Evolutionary conservation across 2,329 filamentous ascomycete species (phyloP).

Genomic region (Exophiala sp.): DNA sequence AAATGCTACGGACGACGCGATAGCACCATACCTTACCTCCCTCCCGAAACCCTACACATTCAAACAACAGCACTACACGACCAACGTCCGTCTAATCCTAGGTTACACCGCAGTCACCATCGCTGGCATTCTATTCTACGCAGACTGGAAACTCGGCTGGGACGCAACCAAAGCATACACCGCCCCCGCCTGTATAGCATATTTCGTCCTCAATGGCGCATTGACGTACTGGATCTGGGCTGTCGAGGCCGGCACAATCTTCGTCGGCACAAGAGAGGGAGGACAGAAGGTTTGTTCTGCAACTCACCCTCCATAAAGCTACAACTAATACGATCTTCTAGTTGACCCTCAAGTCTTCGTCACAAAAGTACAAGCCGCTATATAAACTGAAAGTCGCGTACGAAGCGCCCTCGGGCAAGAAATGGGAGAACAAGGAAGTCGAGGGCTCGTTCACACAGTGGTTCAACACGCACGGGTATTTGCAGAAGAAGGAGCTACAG

Average conservation of each 20-base stretch:
- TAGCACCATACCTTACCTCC: slow-evolving; percentile 87
- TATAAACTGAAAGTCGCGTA: slow-evolving; percentile 69
- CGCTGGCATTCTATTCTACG: slow-evolving; percentile 78
- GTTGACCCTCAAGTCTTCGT: slow-evolving; percentile 69
- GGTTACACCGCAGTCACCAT: slow-evolving; percentile 80
- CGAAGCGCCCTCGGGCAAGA: slow-evolving; percentile 38
- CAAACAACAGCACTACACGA: slow-evolving; percentile 72
- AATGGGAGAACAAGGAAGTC: slow-evolving; percentile 47
- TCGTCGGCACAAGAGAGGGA: slow-evolving; percentile 69
- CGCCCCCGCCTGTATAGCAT: slow-evolving; percentile 70
- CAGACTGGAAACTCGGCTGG: slow-evolving; percentile 90
- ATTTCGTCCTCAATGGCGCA: slow-evolving; percentile 72
- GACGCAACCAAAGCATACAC: slow-evolving; percentile 80
- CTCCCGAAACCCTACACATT: slow-evolving; percentile 64
- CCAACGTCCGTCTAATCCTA: slow-evolving; percentile 76
- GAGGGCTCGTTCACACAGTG: slow-evolving; percentile 58
- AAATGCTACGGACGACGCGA: slow-evolving; percentile 91
- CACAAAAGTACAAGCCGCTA: slow-evolving; percentile 74
- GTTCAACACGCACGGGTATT: slow-evolving; percentile 57
- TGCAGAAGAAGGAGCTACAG: slow-evolving; percentile 60
- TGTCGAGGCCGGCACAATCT: slow-evolving; percentile 78
- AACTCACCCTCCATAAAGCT: background rate
- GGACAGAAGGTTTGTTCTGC: slow-evolving; percentile 55
- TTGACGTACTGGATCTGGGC: slow-evolving; percentile 82
- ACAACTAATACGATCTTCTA: slow-evolving; percentile 34